Evolutionary conservation across 75 land plant species (phyloP).

Genomic region (Isoetes taiwanensis): DNA sequence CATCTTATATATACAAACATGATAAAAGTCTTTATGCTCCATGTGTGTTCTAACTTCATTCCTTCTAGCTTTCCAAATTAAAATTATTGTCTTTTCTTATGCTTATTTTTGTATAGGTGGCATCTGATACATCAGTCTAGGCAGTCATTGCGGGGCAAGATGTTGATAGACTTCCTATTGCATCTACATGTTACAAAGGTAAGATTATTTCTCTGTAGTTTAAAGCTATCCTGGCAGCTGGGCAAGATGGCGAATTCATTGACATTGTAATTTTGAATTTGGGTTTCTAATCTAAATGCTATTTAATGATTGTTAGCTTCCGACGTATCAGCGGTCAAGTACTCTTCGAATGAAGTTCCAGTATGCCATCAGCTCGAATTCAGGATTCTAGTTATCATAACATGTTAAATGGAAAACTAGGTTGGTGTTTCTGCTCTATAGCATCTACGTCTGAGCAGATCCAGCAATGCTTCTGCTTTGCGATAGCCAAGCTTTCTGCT

Average conservation of each 20-base stretch:
- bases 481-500: too few species aligned
- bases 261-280: not conserved
- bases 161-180: slow-evolving; percentile 90
- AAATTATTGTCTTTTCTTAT: not conserved
- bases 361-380: slow-evolving; percentile 76
- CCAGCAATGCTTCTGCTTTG: too few species aligned
- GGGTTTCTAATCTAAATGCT: too few species aligned
- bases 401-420: too few species aligned
- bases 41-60: not conserved
- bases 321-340: slow-evolving; percentile 62
- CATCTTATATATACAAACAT: not conserved
- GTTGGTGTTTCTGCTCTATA: too few species aligned
- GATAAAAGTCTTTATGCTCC: not conserved
- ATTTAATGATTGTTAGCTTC: slow-evolving; percentile 38
- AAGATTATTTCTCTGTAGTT: not conserved
- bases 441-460: too few species aligned
- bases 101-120: slow-evolving; percentile 33
- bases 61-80: not conserved
- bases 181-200: slow-evolving; percentile 96
- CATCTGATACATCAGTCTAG: slow-evolving; percentile 73
- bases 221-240: not conserved
- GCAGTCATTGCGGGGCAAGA: slow-evolving; percentile 83
- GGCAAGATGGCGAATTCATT: not conserved
- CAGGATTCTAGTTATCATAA: slow-evolving; percentile 97
- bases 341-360: slow-evolving; percentile 64